Percentiles rank a stretch among this genome's conserved stretches.
Evolutionary conservation across 2,329 filamentous ascomycete genomes (phyloP).

Genomic region (Drechslerella dactyloides): DNA sequence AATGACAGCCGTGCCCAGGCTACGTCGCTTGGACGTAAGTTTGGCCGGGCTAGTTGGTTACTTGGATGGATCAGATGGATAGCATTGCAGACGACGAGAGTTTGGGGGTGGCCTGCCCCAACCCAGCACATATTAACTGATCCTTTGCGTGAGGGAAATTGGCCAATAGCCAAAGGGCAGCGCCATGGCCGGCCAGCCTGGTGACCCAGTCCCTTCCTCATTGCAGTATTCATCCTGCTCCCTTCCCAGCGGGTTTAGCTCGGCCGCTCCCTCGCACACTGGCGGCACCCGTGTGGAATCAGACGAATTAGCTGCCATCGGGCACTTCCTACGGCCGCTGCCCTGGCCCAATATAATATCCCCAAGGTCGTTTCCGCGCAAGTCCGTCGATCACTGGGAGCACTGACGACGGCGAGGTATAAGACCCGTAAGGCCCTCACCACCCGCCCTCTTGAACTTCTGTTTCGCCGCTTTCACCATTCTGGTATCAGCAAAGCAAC

Average conservation of each 20-base stretch:
- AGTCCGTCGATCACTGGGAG: constrained; percentile 42
- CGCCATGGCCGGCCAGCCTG: constrained; percentile 16
- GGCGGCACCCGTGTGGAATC: background rate
- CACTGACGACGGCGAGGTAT: constrained; percentile 39
- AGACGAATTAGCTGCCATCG: constrained; percentile 28
- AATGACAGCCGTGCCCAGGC: constrained; percentile 33
- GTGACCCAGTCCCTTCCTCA: constrained; percentile 18
- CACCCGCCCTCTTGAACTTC: constrained; percentile 21
- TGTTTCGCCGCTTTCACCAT: constrained; percentile 44
- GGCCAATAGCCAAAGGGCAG: constrained; percentile 46
- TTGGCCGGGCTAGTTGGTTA: too few species aligned
- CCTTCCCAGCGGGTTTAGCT: background rate
- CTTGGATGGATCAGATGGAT: background rate
- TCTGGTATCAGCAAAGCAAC: constrained; percentile 37
- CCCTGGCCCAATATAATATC: constrained; percentile 19
- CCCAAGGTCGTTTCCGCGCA: constrained; percentile 27
- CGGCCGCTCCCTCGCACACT: background rate
- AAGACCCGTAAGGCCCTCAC: constrained; percentile 49
- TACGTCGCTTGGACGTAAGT: constrained; percentile 43
- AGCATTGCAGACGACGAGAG: constrained; percentile 28
- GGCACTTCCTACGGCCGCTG: constrained; percentile 24
- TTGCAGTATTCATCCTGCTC: background rate
- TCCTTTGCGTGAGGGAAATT: constrained; percentile 50
- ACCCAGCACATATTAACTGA: constrained; percentile 11
- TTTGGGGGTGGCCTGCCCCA: constrained; percentile 39